These are phyloP conservation scores for Citropsis articulata DNA, from an alignment of 345 rosid genomes.

Conservation along the genomic window DNA sequence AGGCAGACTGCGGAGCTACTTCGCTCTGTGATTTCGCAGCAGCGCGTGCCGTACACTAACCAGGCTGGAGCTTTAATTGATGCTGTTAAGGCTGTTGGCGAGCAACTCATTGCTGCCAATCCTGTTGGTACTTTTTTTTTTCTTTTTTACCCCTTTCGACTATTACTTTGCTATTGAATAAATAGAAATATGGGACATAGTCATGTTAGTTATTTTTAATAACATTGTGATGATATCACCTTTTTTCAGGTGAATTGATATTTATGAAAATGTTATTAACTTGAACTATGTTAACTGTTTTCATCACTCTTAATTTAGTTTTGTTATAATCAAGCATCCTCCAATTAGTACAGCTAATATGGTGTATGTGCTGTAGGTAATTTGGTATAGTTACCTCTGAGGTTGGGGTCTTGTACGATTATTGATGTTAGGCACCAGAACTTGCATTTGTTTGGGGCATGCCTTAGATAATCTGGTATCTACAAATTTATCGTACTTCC, in stretches of 20 bases:
- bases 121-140: conserved; percentile 60
- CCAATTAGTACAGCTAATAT: neutral
- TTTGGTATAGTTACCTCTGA: neutral
- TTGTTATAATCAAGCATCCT: neutral
- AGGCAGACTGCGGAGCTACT: conserved; percentile 79
- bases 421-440: neutral
- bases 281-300: neutral
- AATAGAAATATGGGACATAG: neutral
- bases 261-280: neutral
- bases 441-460: neutral
- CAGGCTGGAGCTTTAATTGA: conserved; percentile 85
- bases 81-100: conserved; percentile 78
- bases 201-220: neutral
- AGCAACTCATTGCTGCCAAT: conserved; percentile 79
- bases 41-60: conserved; percentile 71
- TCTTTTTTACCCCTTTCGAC: neutral
- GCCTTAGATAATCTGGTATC: neutral
- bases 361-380: neutral
- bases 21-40: conserved; percentile 86
- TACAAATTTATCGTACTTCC: neutral
- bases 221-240: neutral
- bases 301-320: neutral
- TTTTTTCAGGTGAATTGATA: neutral
- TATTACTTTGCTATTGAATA: neutral
- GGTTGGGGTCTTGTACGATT: neutral